Conservation (phyloP, 352 stramenopile genomes). For the Saprolegnia parasitica region DNA sequence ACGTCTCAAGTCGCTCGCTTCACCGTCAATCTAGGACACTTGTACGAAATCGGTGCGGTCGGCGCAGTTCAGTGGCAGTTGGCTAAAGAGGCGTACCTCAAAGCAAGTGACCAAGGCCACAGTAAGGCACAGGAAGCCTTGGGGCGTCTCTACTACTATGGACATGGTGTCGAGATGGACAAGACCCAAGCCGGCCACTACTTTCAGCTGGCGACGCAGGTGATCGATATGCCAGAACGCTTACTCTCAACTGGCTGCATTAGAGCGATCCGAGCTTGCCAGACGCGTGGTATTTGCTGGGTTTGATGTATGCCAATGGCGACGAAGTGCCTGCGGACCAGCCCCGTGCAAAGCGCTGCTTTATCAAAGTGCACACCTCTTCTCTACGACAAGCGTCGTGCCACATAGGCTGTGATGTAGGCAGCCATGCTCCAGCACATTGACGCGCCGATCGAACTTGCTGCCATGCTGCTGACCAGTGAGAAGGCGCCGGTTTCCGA, state of each 20-base stretch:
- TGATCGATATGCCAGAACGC: no score
- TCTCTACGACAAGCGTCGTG: neutral
- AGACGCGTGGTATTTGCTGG: conserved; percentile 44
- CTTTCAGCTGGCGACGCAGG: conserved; percentile 46
- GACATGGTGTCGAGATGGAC: conserved; percentile 34
- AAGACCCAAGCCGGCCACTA: conserved; percentile 57
- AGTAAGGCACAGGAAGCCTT: conserved; percentile 46
- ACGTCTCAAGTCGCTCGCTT: neutral
- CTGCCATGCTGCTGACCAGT: neutral
- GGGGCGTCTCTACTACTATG: conserved; percentile 41
- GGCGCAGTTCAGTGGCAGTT: conserved; percentile 30
- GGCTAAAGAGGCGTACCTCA: conserved; percentile 47
- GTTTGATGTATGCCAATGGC: conserved; percentile 42
- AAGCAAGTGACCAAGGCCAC: conserved; percentile 50
- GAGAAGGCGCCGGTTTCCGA: neutral
- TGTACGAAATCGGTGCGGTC: conserved; percentile 38
- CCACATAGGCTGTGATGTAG: neutral
- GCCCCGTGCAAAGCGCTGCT: conserved; percentile 49
- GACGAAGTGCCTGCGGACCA: conserved; percentile 51
- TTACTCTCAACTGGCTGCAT: no score
- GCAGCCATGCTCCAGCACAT: neutral
- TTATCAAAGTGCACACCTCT: conserved; percentile 36
- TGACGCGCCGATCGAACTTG: conserved; percentile 1
- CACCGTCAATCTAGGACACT: conserved; percentile 30
- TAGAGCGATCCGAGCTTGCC: conserved; percentile 37